phyloP scores from a whole-genome alignment of 2,329 filamentous ascomycete genomes.

The Microdochium nivale region DNA sequence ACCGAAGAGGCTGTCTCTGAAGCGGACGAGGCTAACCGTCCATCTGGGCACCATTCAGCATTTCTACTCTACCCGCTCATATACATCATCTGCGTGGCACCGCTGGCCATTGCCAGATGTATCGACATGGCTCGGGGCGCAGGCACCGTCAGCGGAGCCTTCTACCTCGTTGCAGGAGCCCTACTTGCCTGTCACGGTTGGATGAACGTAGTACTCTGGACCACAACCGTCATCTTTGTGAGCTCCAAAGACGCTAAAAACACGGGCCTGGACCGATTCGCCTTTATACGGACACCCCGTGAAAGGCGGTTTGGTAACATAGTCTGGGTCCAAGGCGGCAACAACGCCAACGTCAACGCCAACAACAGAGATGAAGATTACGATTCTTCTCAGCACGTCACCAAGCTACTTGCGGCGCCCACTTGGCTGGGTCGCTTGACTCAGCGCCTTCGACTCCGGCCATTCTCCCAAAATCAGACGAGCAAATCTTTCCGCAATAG shows the following conservation, averaged over 20 bases:
- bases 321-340: constrained; percentile 5
- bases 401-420: constrained; percentile 4
- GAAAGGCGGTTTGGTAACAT: constrained; percentile 6
- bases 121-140: constrained; percentile 1
- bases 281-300: constrained; percentile 7
- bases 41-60: constrained; percentile 9
- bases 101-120: constrained; percentile 6
- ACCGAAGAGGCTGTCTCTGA: neutral
- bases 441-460: neutral
- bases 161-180: constrained; percentile 6
- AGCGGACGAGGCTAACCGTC: neutral
- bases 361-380: too few species aligned
- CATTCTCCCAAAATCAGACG: neutral
- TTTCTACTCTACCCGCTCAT: constrained; percentile 10
- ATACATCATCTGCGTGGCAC: constrained; percentile 8
- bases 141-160: neutral
- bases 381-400: neutral
- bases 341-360: neutral
- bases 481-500: neutral
- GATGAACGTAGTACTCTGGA: constrained; percentile 9
- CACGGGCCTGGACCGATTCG: constrained; percentile 8
- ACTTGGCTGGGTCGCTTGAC: constrained; percentile 4
- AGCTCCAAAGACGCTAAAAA: constrained; percentile 6
- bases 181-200: constrained; percentile 8
- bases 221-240: constrained; percentile 8